Percentiles rank a stretch among this genome's conserved stretches.
Evolutionary conservation across 768 basidiomycete genomes (phyloP).

Genomic region (Leccinum uliginosum): DNA sequence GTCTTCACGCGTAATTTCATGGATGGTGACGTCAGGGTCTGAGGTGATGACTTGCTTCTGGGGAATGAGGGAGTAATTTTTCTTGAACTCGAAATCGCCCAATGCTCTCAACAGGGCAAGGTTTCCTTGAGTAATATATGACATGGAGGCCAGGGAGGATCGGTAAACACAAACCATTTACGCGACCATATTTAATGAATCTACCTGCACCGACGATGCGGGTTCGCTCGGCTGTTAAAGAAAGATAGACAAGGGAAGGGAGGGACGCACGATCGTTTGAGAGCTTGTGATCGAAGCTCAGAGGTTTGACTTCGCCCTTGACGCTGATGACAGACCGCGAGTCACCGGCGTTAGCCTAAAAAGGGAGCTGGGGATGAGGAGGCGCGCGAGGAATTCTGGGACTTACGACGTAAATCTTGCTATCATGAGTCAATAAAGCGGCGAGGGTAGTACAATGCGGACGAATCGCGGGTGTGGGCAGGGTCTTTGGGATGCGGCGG

Average conservation of each 20-base stretch:
- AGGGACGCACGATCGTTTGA: constrained; percentile 65
- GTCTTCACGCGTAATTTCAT: constrained; percentile 81
- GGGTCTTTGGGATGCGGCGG: constrained; percentile 52
- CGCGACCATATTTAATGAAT: constrained; percentile 93
- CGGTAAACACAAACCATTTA: constrained; percentile 67
- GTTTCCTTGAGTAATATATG: constrained; percentile 59
- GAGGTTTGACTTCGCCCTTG: constrained; percentile 80
- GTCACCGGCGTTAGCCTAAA: constrained; percentile 95
- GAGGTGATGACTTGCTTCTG: constrained; percentile 95
- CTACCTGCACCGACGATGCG: constrained; percentile 91
- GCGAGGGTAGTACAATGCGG: constrained; percentile 97
- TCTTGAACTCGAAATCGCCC: constrained; percentile 99
- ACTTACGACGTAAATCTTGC: constrained; percentile 75
- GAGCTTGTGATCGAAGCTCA: constrained; percentile 97
- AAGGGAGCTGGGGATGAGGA: background rate
- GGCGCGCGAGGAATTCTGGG: constrained; percentile 7
- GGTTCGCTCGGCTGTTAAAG: constrained; percentile 63
- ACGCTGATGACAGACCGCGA: constrained; percentile 85
- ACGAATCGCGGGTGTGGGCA: constrained; percentile 83
- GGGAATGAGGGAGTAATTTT: constrained; percentile 73
- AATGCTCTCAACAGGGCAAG: constrained; percentile 92
- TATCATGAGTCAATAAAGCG: constrained; percentile 73
- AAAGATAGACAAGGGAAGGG: background rate
- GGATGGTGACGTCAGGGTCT: constrained; percentile 85
- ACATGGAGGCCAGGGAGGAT: background rate